Evolutionary conservation across 2,329 filamentous ascomycete species (phyloP).

Genomic region (Aureobasidium sp.): DNA sequence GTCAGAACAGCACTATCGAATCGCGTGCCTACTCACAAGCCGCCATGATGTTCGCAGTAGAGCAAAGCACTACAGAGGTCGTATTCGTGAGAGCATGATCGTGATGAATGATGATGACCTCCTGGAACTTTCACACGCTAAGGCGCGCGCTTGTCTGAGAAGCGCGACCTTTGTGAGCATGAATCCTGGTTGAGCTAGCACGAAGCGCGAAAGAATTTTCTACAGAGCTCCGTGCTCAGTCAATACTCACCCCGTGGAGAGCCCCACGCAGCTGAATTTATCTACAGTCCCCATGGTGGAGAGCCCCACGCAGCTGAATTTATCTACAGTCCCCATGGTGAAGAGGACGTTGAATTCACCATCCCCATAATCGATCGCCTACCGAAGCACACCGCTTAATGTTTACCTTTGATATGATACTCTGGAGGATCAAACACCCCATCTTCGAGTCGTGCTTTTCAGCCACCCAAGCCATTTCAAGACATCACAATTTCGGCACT

Average conservation of each 20-base stretch:
- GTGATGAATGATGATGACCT: background rate
- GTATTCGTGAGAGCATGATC: background rate
- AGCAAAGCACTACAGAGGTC: background rate
- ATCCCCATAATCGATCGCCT: background rate
- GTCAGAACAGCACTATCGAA: constrained; percentile 1
- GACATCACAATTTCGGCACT: constrained; percentile 11
- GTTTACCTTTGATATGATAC: background rate
- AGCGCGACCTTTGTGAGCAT: background rate
- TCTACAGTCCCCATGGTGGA: constrained; percentile 4
- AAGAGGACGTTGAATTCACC: background rate
- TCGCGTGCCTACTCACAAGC: background rate
- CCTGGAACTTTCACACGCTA: background rate
- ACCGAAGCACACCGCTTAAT: constrained; percentile 8
- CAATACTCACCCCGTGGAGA: background rate
- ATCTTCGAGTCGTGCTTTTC: constrained; percentile 5
- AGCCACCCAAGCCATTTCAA: constrained; percentile 2
- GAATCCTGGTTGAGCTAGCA: background rate
- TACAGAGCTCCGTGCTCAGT: background rate
- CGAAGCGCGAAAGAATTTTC: constrained; percentile 7
- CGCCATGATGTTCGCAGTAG: background rate
- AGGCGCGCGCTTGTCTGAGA: constrained; percentile 1
- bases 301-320: background rate
- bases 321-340: constrained; percentile 4
- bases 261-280: constrained; percentile 1
- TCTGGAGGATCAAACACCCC: constrained; percentile 5